Evolutionary conservation across 139 green algal species (phyloP).

Genomic region (Chlamydomonas asymmetrica): DNA sequence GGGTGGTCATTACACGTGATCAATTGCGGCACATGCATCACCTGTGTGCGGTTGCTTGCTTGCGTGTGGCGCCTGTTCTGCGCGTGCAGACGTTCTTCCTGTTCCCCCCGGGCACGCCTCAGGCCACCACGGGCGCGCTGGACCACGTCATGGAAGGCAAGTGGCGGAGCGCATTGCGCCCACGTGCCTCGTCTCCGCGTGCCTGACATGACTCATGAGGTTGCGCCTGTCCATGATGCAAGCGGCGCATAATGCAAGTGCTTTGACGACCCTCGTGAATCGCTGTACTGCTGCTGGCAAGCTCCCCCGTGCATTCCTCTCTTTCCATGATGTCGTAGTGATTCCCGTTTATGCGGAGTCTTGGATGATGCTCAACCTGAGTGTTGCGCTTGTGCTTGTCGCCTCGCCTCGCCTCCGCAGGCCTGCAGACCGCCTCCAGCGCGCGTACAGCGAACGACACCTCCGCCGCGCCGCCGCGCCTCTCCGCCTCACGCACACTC

Average conservation of each 20-base stretch:
- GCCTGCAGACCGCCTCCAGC: neutral
- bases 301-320: neutral
- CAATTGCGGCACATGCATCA: no score
- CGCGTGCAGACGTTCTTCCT: conserved; percentile 22
- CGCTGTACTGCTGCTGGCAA: neutral
- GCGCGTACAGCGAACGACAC: neutral
- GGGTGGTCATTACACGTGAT: no score
- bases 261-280: neutral
- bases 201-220: neutral
- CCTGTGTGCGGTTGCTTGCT: no score
- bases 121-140: neutral
- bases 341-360: no score
- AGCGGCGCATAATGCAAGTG: neutral
- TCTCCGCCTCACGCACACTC: neutral
- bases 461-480: no score
- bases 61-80: no score
- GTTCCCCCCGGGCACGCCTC: neutral
- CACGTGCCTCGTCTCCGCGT: neutral
- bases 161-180: neutral
- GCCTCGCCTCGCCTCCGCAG: neutral
- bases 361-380: no score
- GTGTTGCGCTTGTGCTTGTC: no score
- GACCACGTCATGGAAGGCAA: neutral
- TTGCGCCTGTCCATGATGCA: neutral
- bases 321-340: no score